Percentiles rank a stretch among this genome's conserved stretches.
These are phyloP conservation scores for Herpotrichia juniperi DNA, from an alignment of 2,329 filamentous ascomycete species.

Conservation along the genomic window DNA sequence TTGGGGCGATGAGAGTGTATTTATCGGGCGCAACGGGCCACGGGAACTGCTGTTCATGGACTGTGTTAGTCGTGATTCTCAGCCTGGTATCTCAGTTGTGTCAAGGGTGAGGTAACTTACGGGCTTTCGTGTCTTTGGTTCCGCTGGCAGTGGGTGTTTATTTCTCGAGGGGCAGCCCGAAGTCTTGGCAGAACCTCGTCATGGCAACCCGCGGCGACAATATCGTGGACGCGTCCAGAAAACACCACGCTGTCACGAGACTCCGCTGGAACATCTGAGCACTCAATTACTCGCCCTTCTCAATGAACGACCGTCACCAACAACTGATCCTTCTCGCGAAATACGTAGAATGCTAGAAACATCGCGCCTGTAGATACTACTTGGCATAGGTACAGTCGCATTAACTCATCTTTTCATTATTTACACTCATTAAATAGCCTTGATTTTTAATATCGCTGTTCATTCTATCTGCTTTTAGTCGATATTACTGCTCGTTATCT, in stretches of 20 bases:
- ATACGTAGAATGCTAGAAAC: too few species aligned
- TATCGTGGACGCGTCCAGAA: background rate
- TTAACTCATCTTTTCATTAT: too few species aligned
- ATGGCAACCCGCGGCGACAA: background rate
- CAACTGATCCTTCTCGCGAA: too few species aligned
- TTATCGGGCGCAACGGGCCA: slow-evolving; percentile 38
- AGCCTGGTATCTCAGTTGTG: background rate
- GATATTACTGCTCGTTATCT: too few species aligned
- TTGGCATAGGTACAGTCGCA: too few species aligned
- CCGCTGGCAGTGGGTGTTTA: background rate
- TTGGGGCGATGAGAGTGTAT: slow-evolving; percentile 40
- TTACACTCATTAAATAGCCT: too few species aligned
- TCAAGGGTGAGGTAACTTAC: slow-evolving; percentile 2
- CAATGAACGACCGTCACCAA: too few species aligned
- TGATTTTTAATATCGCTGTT: too few species aligned
- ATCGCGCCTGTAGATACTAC: too few species aligned
- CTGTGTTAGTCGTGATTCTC: slow-evolving; percentile 3
- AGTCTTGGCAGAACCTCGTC: background rate
- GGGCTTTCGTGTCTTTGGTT: slow-evolving; percentile 1
- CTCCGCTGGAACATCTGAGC: background rate
- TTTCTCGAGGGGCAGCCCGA: background rate
- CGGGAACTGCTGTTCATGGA: slow-evolving; percentile 35
- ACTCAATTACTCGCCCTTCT: too few species aligned
- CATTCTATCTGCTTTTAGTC: too few species aligned
- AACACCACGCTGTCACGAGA: slow-evolving; percentile 2